These are phyloP conservation scores for Pestalotiopsis fici DNA, from an alignment of 2,329 filamentous ascomycete genomes.

Conservation along the genomic window DNA sequence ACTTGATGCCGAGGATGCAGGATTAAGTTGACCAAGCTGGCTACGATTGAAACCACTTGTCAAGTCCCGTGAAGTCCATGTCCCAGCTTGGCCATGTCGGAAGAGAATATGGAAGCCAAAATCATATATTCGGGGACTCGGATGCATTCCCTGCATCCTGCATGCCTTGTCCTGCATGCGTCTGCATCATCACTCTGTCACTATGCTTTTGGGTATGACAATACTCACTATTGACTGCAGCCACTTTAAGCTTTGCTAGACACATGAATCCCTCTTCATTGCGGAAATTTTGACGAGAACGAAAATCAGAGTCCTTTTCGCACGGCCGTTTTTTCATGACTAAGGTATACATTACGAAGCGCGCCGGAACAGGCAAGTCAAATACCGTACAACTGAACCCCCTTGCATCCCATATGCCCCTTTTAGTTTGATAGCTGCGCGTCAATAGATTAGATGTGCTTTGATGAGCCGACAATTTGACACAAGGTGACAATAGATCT, in stretches of 20 bases:
- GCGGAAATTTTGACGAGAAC: too few relatives aligned
- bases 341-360: not conserved
- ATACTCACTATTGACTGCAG: not conserved
- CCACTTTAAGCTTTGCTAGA: not conserved
- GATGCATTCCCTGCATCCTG: too few relatives aligned
- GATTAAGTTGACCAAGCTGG: too few relatives aligned
- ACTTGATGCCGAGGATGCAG: too few relatives aligned
- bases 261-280: not conserved
- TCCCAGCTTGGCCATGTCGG: too few relatives aligned
- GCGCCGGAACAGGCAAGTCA: not conserved
- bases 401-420: not conserved
- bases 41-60: too few relatives aligned
- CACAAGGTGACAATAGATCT: not conserved
- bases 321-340: not conserved
- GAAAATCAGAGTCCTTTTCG: too few relatives aligned
- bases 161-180: not conserved
- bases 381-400: not conserved
- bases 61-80: too few relatives aligned
- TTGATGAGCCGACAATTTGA: not conserved
- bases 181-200: not conserved
- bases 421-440: not conserved
- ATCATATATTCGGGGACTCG: too few relatives aligned
- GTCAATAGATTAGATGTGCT: constrained; percentile 1
- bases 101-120: too few relatives aligned
- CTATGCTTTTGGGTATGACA: not conserved